Evolutionary conservation across 768 basidiomycete species (phyloP), one percentile per base, ranked within the genome.

Genomic region (Collybia mongolica): DNA sequence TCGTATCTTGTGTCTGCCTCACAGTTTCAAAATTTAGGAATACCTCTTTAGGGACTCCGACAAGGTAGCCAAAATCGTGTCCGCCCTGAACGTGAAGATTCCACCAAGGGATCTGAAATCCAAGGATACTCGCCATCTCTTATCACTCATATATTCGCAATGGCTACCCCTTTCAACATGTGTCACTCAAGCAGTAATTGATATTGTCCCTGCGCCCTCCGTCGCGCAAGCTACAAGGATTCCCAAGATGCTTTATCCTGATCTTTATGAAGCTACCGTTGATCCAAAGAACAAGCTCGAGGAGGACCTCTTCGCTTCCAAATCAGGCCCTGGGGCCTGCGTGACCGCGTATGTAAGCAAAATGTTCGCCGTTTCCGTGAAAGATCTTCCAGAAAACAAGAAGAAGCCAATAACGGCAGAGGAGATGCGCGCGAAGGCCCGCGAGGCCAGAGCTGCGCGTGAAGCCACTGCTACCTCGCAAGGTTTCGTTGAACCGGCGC

Each of bases 141-240:
- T 97, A 19, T 86, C 83, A 11, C 71, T 90, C 36, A 88, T 99
- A 51, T 94, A 95, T 68, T 86, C 89, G 6, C 94, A 98, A 68
- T 99, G 97, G 97, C 79, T 99, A 3, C 88, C 97, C 0, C 77
- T 99, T 9, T 95, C 97, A 0, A 92, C 94, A 0, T 87, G 90
- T 59, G 82, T 93, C 51, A 96, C 97, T 57, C 94, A 96, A 69
- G 77, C 90, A 0, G 83, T 89, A 18, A 93, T 98, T 55, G 96
- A 98, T 62, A 72, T 98, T 54, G 82, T 98, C n/a, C 97, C 97
- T 2, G 79, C 94, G 1, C 97, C 97, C 1, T 71, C 84, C 12
- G 65, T 74, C 26, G 92, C 96, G 0, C 97, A 98, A 64, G 76
- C 80, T 6, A 81, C 77, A 8, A 84, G 95, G 35, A 82, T 98